Percentiles rank a stretch among this genome's conserved stretches.
Conservation (phyloP, 2,329 filamentous ascomycete genomes). For the Chrysosporium keratinophilum region DNA sequence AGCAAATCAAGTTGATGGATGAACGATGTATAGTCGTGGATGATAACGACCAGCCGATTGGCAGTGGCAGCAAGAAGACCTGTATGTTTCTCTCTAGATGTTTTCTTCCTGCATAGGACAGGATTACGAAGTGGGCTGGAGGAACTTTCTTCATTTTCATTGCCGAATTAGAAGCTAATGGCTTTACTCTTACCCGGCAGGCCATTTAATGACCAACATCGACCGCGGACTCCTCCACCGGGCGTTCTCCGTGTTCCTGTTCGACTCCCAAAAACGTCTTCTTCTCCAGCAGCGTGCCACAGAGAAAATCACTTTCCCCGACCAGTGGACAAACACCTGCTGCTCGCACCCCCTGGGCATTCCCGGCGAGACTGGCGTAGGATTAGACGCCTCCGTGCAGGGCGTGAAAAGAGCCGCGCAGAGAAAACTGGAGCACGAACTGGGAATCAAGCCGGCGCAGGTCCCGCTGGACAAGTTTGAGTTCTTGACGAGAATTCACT, state of each 20-base stretch:
- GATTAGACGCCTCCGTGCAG: slow-evolving; percentile 65
- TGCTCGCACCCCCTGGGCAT: slow-evolving; percentile 94
- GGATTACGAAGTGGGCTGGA: not conserved
- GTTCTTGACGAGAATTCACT: slow-evolving; percentile 94
- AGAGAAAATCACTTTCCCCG: slow-evolving; percentile 98
- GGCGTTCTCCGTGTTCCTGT: slow-evolving; percentile 95
- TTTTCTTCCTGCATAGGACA: slow-evolving; percentile 1
- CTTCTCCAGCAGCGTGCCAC: slow-evolving; percentile 89
- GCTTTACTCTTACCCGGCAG: slow-evolving; percentile 39
- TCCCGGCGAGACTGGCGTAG: slow-evolving; percentile 78
- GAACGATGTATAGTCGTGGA: slow-evolving; percentile 97
- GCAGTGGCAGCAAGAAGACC: slow-evolving; percentile 93
- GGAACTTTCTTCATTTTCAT: not conserved
- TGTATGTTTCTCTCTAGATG: slow-evolving; percentile 46
- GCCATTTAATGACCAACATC: slow-evolving; percentile 98
- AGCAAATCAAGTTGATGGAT: slow-evolving; percentile 97
- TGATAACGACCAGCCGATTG: slow-evolving; percentile 83
- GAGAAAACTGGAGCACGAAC: slow-evolving; percentile 86
- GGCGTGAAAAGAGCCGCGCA: slow-evolving; percentile 88
- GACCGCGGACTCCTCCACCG: slow-evolving; percentile 90
- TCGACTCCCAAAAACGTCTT: slow-evolving; percentile 84
- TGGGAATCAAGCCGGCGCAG: slow-evolving; percentile 80
- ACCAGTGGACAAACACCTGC: slow-evolving; percentile 99
- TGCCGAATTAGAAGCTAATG: not conserved
- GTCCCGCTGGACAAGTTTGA: slow-evolving; percentile 85